Conservation (phyloP, 2,329 filamentous ascomycete genomes). For the Aspergillus uvarum region DNA sequence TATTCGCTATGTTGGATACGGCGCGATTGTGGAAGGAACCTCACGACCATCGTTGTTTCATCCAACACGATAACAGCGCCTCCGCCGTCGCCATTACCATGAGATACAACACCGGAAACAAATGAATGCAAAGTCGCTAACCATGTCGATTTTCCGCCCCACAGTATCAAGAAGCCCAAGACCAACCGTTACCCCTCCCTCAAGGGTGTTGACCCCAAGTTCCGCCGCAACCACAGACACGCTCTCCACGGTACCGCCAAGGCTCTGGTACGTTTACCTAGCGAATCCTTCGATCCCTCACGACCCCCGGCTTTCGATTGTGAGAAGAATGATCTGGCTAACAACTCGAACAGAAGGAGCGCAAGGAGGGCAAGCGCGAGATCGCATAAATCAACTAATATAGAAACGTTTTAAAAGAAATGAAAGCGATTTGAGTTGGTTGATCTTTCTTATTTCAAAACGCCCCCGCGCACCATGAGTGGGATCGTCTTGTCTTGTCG, state of each 20-base stretch:
- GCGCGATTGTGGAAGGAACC: constrained; percentile 2
- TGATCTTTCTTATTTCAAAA: constrained; percentile 24
- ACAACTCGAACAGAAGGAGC: constrained; percentile 74
- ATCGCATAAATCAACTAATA: constrained; percentile 62
- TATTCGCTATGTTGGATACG: constrained; percentile 13
- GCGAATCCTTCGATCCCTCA: background rate
- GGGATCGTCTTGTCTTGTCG: background rate
- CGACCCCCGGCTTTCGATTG: background rate
- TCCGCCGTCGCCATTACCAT: background rate
- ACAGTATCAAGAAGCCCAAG: constrained; percentile 99
- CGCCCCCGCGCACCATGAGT: constrained; percentile 24
- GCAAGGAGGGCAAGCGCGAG: constrained; percentile 93
- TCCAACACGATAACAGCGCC: background rate
- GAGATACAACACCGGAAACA: background rate
- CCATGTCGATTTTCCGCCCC: constrained; percentile 13
- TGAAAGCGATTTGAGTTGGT: constrained; percentile 36
- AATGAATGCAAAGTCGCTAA: constrained; percentile 21
- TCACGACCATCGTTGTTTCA: background rate
- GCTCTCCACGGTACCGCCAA: constrained; percentile 98
- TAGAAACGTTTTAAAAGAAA: constrained; percentile 29
- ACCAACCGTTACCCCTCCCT: constrained; percentile 98
- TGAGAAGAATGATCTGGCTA: constrained; percentile 25
- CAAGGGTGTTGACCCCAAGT: constrained; percentile 99
- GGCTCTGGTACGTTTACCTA: constrained; percentile 73
- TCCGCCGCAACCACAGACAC: constrained; percentile 99